Evolutionary conservation across 1,284 basidiomycete species (phyloP), one percentile per base, ranked within the genome.

Genomic region (Inonotus hispidus): DNA sequence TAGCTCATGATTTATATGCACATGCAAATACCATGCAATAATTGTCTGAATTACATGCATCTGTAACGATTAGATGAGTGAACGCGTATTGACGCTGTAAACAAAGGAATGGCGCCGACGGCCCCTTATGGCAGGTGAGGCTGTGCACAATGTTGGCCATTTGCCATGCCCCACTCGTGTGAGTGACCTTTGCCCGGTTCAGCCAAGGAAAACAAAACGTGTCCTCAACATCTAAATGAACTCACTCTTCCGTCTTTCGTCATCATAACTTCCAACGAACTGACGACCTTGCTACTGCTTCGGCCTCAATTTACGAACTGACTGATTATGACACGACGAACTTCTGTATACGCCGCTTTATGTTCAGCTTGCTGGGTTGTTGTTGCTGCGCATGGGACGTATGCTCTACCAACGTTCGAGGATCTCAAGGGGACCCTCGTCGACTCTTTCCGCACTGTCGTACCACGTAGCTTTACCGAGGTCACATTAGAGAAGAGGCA

Each of bases 1-100:
- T 37, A 35, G 5, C 35, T 41, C 55, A 56, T 57, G 55, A 45
- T 53, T 58, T 53, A 56, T 65, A 60, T 62, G 56, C 63, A 66
- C 64, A 61, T 56, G 55, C 60, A 64, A 64, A 59, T n/a, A 61
- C 53, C 63, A 62, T 62, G 63, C 61, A 62, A 64, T 56, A 56
- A 50, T 41, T 50, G 35, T 29, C 21, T 55, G 47, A 21, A 47
- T 56, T 59, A 56, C 56, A 56, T 14, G 23, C n/a, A 60, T 41
- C 21, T 56, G 35, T n/a, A 23, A n/a, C 3, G 35, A 13, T 43
- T 39, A 19, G n/a, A 14, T 45, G 29, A 16, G 27, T 53, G 5
- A 11, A 14, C 7, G 21, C 39, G 5, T 13, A 32, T 5, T 27
- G 53, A 25, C 38, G 53, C 53, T 23, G 21, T n/a, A n/a, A n/a